phyloP scores from a whole-genome alignment of 1,284 basidiomycete species.

The Amylostereum areolatum region DNA sequence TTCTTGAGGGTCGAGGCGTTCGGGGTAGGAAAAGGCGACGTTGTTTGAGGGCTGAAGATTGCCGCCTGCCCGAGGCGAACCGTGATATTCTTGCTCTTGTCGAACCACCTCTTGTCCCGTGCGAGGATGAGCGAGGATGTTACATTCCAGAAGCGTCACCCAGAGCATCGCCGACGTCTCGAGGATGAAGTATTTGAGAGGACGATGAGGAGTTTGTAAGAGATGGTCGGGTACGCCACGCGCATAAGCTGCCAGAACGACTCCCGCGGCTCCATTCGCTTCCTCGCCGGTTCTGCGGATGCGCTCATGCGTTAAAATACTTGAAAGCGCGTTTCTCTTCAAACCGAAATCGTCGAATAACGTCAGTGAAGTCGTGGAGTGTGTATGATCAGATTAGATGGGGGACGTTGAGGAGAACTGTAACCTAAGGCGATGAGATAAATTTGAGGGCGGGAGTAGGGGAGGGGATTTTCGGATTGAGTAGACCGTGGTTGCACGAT shows the following conservation, averaged over 20 bases:
- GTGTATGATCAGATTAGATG: no score
- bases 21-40: slow-evolving; percentile 80
- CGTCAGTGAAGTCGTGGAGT: no score
- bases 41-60: slow-evolving; percentile 66
- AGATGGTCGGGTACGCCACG: slow-evolving; percentile 68
- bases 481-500: no score
- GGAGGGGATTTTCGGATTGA: no score
- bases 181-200: slow-evolving; percentile 73
- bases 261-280: slow-evolving; percentile 1
- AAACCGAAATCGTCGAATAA: no score
- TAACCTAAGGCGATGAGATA: no score
- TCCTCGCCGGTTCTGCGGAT: no score
- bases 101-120: slow-evolving; percentile 93
- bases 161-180: slow-evolving; percentile 73
- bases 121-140: slow-evolving; percentile 61
- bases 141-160: slow-evolving; percentile 53
- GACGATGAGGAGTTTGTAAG: slow-evolving; percentile 65
- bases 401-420: no score
- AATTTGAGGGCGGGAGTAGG: no score
- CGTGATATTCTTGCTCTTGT: slow-evolving; percentile 60
- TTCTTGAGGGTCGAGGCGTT: slow-evolving; percentile 46
- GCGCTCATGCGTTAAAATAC: no score
- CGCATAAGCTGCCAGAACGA: slow-evolving; percentile 47
- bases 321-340: no score
- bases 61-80: slow-evolving; percentile 66